Evolutionary conservation across 1,139 yeast species (phyloP), one percentile per base, ranked within the genome.

Genomic region (Entelexis sorbosivorans): DNA sequence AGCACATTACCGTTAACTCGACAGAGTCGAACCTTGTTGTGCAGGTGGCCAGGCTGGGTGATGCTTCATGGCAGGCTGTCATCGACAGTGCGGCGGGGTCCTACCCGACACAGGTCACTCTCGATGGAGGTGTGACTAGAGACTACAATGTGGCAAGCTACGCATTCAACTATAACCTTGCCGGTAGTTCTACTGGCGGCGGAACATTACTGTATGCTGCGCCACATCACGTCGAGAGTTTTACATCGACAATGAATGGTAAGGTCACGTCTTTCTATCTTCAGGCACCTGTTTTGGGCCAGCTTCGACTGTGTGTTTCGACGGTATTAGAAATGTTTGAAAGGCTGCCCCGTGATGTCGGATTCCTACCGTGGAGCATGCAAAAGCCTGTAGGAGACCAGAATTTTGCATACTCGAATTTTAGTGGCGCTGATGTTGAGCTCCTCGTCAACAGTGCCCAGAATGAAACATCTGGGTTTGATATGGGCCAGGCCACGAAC

Each of bases 221-320:
- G 48, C 89, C 91, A 19, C 94, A 85, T 64, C 94, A 83, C 53
- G 71, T 76, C 44, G 72, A 68, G 29, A 73, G 84, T 1, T 70
- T 83, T 52, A 64, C 74, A 9, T 51, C 56, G 8, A 52, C 60
- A 16, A 61, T 62, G 60, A 57, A 54, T 36, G 59, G 59, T 20
- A 53, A 54, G 17, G 66, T 69, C 40, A 77, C 87, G 10, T 77
- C 76, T 38, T 69, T 80, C 44, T 61, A 66, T 28, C 65, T 83
- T 48, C 71, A 72, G 26, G 79, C 88, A 0, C 75, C 85, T 8
- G 77, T 82, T 13, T 79, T 80, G 69, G 94, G 94, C 45, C 61
- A 60, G 17, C 78, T 83, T 82, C 67, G 70, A 20, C 88, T 76
- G 2, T 68, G 64, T 46, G 60, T 80, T 50, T 72, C 87, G n/a